A percentile compares a stretch with the other conserved stretches of the same genome.
phyloP scores from a whole-genome alignment of 805 yeast species.

The Metschnikowia lachancei region DNA sequence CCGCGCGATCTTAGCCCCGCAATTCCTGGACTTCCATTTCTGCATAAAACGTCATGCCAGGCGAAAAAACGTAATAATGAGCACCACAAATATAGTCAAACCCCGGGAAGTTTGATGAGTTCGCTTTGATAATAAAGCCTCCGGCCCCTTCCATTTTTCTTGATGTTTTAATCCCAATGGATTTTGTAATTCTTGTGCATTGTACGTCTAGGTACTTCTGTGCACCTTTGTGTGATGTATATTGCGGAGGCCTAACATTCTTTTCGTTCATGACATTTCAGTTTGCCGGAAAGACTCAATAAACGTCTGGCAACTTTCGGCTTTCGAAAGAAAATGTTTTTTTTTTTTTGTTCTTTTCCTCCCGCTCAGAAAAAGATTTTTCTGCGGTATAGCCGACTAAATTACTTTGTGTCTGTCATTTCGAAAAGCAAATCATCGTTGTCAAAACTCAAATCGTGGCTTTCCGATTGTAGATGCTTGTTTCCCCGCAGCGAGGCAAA shows the following conservation, averaged over 20 bases:
- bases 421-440: conserved; percentile 22
- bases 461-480: conserved; percentile 1
- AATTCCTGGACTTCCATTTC: background rate
- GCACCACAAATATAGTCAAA: background rate
- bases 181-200: no score
- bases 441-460: conserved; percentile 16
- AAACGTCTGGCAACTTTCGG: no score
- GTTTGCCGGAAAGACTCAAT: no score
- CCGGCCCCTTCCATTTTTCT: no score
- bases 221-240: no score
- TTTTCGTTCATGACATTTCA: no score
- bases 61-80: background rate
- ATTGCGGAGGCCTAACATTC: no score
- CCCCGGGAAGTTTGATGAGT: no score
- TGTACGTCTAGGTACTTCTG: no score
- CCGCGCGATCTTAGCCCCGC: conserved; percentile 10
- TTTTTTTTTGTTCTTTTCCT: background rate
- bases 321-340: no score
- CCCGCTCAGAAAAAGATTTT: background rate
- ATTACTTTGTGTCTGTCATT: conserved; percentile 15
- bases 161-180: no score
- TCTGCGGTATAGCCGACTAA: background rate
- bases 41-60: background rate
- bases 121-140: no score
- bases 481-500: conserved; percentile 5